A percentile compares a stretch with the other conserved stretches of the same genome.
phyloP scores from a whole-genome alignment of 2,329 filamentous ascomycete species.

The Chaetomiaceae sp. region DNA sequence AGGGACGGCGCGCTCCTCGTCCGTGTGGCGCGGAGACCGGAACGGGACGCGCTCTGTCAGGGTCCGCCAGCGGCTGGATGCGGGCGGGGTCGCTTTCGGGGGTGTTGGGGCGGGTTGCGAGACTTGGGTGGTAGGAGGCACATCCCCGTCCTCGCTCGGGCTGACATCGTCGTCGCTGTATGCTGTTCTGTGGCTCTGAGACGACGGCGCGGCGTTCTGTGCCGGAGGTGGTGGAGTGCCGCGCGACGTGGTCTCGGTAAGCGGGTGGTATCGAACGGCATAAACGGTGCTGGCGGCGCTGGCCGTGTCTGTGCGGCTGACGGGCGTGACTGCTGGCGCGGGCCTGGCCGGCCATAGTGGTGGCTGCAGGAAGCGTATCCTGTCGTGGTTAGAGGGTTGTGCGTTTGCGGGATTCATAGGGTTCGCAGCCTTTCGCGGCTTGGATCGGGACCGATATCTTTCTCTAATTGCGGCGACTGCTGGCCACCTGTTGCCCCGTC shows the following conservation, averaged over 20 bases:
- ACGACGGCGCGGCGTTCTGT: constrained; percentile 26
- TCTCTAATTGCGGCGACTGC: constrained; percentile 38
- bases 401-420: constrained; percentile 14
- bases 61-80: constrained; percentile 29
- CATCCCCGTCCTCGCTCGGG: constrained; percentile 11
- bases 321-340: constrained; percentile 49
- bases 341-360: constrained; percentile 55
- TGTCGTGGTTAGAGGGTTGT: constrained; percentile 26
- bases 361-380: constrained; percentile 41
- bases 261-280: constrained; percentile 56
- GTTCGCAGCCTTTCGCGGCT: constrained; percentile 19
- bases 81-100: constrained; percentile 8
- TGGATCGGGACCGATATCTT: constrained; percentile 34
- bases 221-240: constrained; percentile 38
- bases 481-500: constrained; percentile 37
- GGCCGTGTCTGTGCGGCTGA: constrained; percentile 59
- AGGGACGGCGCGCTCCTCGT: constrained; percentile 13
- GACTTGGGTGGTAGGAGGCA: constrained; percentile 2
- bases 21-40: constrained; percentile 22
- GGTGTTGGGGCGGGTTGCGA: constrained; percentile 20
- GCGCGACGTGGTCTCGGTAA: constrained; percentile 48
- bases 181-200: constrained; percentile 34
- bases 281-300: constrained; percentile 62
- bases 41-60: constrained; percentile 32
- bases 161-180: constrained; percentile 20